Percentiles rank a stretch among this genome's conserved stretches.
phyloP scores from a whole-genome alignment of 2,329 filamentous ascomycete species.

The Trichoderma endophyticum region DNA sequence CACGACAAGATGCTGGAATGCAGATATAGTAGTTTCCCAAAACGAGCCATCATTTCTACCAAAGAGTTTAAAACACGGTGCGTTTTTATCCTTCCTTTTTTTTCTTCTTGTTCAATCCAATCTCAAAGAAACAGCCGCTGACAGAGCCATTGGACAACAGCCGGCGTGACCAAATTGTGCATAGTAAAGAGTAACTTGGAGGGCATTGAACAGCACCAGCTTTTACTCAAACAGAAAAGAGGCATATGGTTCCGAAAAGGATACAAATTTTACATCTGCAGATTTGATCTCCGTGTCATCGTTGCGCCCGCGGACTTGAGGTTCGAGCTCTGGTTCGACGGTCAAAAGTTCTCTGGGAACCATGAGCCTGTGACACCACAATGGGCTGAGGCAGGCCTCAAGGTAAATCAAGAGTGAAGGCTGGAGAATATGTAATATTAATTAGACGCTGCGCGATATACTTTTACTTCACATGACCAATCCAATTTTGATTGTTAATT shows the following conservation, averaged over 20 bases:
- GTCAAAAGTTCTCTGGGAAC: constrained; percentile 27
- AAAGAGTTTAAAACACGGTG: constrained; percentile 37
- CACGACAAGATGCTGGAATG: constrained; percentile 36
- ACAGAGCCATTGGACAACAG: constrained; percentile 23
- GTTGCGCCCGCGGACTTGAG: constrained; percentile 53
- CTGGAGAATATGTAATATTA: neutral
- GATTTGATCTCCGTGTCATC: constrained; percentile 51
- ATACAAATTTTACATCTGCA: constrained; percentile 38
- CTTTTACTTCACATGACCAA: neutral
- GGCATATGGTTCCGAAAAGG: constrained; percentile 33
- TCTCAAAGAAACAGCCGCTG: neutral
- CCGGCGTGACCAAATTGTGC: constrained; percentile 38
- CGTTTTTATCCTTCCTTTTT: neutral
- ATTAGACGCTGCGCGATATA: neutral
- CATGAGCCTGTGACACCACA: constrained; percentile 32
- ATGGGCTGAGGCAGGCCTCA: neutral
- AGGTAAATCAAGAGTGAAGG: neutral
- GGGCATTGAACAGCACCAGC: constrained; percentile 37
- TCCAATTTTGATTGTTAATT: too few relatives aligned
- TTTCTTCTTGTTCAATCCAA: neutral
- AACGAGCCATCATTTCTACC: constrained; percentile 37
- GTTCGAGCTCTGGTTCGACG: constrained; percentile 41
- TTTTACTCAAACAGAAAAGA: constrained; percentile 37
- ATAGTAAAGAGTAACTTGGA: constrained; percentile 40
- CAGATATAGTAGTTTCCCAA: constrained; percentile 39